A percentile compares a stretch with the other conserved stretches of the same genome.
Conservation (phyloP, 202 grass and related monocot species). For the Digitaria exilis region DNA sequence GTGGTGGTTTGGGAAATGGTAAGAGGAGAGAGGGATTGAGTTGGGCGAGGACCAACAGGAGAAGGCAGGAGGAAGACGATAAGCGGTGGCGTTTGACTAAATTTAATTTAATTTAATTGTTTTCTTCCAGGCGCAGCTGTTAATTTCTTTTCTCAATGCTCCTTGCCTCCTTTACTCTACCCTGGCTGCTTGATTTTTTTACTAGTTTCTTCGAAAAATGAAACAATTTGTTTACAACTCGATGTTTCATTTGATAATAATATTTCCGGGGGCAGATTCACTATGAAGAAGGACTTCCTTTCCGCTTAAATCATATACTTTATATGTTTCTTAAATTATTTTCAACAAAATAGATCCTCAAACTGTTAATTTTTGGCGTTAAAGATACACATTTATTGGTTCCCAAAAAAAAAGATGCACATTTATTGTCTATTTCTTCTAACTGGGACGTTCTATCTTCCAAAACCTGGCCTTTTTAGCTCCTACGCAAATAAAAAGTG, state of each 20-base stretch:
- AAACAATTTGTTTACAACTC: too few species aligned
- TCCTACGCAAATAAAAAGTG: slow-evolving; percentile 30
- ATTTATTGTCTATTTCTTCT: neutral
- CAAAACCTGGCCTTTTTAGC: slow-evolving; percentile 3
- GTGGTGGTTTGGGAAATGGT: slow-evolving; percentile 28
- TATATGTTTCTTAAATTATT: neutral
- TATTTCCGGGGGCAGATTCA: too few species aligned
- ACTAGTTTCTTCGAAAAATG: neutral
- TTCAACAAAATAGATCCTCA: neutral
- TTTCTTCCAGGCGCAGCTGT: slow-evolving; percentile 17
- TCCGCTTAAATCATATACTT: neutral
- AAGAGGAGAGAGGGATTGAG: slow-evolving; percentile 14
- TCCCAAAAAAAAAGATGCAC: neutral
- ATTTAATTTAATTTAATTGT: slow-evolving; percentile 36
- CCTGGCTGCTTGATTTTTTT: neutral
- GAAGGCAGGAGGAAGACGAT: slow-evolving; percentile 35
- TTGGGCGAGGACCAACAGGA: neutral
- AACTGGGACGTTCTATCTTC: neutral
- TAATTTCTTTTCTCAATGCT: neutral
- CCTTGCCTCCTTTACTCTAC: neutral
- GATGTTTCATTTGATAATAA: too few species aligned
- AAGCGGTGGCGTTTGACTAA: slow-evolving; percentile 51
- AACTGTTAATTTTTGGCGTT: slow-evolving; percentile 2
- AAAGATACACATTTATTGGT: neutral
- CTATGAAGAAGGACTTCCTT: too few species aligned